Conservation (phyloP, 805 yeast genomes). For the Zygosaccharomyces rouxii region DNA sequence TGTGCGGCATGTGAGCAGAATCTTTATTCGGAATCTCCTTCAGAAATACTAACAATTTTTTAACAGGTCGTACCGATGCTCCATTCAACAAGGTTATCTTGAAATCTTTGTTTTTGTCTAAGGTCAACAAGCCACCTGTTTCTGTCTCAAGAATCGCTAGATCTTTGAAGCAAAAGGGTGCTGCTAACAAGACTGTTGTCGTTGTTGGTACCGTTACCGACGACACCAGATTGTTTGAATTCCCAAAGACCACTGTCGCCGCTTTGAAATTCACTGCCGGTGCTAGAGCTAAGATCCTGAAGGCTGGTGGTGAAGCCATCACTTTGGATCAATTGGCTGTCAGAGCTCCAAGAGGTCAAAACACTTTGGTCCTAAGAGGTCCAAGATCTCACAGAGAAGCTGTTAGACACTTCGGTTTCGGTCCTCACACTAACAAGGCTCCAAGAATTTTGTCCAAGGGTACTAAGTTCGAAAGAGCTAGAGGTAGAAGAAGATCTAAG, state of each 20-base stretch:
- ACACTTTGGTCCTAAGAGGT: slow-evolving; percentile 97
- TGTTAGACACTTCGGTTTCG: slow-evolving; percentile 99
- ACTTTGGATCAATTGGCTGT: slow-evolving; percentile 98
- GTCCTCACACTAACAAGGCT: slow-evolving; percentile 99
- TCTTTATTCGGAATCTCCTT: slow-evolving; percentile 23
- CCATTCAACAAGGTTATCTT: slow-evolving; percentile 97
- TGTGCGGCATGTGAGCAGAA: slow-evolving; percentile 48
- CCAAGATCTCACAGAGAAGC: slow-evolving; percentile 99
- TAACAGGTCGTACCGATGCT: slow-evolving; percentile 93
- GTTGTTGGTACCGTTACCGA: slow-evolving; percentile 99
- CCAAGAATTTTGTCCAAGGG: slow-evolving; percentile 97
- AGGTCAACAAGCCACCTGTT: slow-evolving; percentile 99
- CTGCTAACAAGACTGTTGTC: slow-evolving; percentile 87
- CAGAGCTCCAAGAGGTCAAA: slow-evolving; percentile 99
- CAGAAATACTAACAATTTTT: slow-evolving; percentile 36
- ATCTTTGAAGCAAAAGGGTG: slow-evolving; percentile 77
- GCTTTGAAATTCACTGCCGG: slow-evolving; percentile 99
- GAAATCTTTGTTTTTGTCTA: slow-evolving; percentile 91
- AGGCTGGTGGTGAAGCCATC: slow-evolving; percentile 99
- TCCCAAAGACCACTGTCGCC: slow-evolving; percentile 97
- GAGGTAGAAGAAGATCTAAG: slow-evolving; percentile 99
- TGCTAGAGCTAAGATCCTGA: slow-evolving; percentile 94
- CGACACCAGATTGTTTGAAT: slow-evolving; percentile 86
- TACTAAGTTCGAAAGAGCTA: slow-evolving; percentile 99
- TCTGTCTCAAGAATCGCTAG: slow-evolving; percentile 87